Evolutionary conservation across 257 asterid species (phyloP), one percentile per base, ranked within the genome.

Genomic region (Solanum neorickii): DNA sequence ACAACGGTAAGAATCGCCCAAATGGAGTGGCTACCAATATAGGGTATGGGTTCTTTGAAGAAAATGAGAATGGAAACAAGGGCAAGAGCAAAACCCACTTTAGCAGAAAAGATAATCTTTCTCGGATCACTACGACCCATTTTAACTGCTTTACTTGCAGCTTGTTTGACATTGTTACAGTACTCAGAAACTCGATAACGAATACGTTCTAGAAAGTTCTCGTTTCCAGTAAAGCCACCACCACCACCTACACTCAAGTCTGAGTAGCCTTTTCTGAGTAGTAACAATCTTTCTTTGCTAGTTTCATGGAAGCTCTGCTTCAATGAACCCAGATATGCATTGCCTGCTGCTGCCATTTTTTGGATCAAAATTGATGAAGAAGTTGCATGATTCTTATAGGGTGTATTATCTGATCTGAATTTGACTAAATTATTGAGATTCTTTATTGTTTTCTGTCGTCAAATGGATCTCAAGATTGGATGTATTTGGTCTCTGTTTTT

Each of bases 1-100:
- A 96, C 98, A 33, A 95, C 98, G 6, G 99, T 89, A 56, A 92
- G 90, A 84, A 93, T 90, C 21, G 90, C 92, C 92, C 90, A 93
- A 87, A 91, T 88, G 37, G 92, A 90, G 83, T 90, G 62, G 86
- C 88, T 89, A n/a, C 92, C 87, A 29, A 93, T 88, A 68, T 88
- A 90, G 39, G 65, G 90, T 27, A 89, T 86, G 20, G 94, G 94
- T 69, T 93, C 91, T 87, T 90, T 89, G 56, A 89, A 91, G 90
- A 93, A 93, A 77, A 93, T 91, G 44, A 93, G 94, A 18, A 93
- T 25, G 3, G 95, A 90, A 42, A 93, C 92, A 8, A 90, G 68
- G 39, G 93, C 87, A 16, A 93, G 90, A 86, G 93, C 91, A 83
- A 90, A 18, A 1, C 92, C 95, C 92, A 91, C 89, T 78, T 93